These are phyloP conservation scores for Blumeriella jaapii DNA, from an alignment of 2,329 filamentous ascomycete species.

Conservation along the genomic window DNA sequence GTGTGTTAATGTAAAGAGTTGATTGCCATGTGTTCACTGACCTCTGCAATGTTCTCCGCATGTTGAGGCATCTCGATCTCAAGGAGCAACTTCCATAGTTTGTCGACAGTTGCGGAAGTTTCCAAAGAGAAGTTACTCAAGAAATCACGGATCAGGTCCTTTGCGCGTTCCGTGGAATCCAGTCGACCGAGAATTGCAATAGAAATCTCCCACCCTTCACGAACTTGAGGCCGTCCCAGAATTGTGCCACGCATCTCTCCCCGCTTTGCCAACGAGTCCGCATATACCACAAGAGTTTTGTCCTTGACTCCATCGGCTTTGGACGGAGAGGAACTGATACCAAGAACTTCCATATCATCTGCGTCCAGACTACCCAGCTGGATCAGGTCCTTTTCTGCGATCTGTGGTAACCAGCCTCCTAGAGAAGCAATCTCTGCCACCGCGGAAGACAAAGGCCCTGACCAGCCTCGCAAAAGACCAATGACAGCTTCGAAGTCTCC, in stretches of 20 bases:
- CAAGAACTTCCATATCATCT: conserved; percentile 76
- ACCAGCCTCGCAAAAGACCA: conserved; percentile 66
- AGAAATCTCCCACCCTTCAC: conserved; percentile 82
- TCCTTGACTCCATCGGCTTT: conserved; percentile 62
- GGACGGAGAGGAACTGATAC: conserved; percentile 43
- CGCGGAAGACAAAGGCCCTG: conserved; percentile 64
- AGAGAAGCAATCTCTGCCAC: conserved; percentile 76
- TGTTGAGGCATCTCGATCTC: conserved; percentile 68
- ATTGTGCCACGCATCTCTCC: conserved; percentile 25
- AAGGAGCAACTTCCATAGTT: conserved; percentile 66
- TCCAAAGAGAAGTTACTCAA: conserved; percentile 60
- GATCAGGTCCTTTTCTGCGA: conserved; percentile 40
- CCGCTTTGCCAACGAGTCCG: conserved; percentile 50
- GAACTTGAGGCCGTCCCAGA: conserved; percentile 25
- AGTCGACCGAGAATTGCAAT: conserved; percentile 74
- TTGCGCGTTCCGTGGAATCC: conserved; percentile 59
- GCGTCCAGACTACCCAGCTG: conserved; percentile 57
- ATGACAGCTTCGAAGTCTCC: conserved; percentile 69
- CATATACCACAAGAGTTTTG: conserved; percentile 66
- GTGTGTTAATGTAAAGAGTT: not conserved
- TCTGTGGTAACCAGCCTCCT: conserved; percentile 67
- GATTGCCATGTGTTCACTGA: too few relatives aligned
- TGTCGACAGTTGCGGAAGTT: conserved; percentile 64
- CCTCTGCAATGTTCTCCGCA: conserved; percentile 72
- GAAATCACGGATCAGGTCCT: conserved; percentile 62